Conservation (phyloP, 768 basidiomycete species). For the Antrodiella citrinella region DNA sequence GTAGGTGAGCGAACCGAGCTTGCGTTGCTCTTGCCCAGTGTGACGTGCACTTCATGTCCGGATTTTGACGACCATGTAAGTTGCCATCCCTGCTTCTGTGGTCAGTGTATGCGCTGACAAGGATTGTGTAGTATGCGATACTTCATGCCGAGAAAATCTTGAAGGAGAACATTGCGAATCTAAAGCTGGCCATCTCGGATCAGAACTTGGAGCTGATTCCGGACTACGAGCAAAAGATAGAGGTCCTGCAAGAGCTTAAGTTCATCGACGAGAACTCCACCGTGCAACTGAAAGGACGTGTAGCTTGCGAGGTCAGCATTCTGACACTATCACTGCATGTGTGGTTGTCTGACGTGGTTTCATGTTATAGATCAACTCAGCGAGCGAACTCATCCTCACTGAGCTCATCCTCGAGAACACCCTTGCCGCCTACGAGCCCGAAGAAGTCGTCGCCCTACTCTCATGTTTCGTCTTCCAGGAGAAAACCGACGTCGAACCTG, state of each 20-base stretch:
- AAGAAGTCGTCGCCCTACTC: slow-evolving; percentile 92
- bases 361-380: slow-evolving; percentile 99
- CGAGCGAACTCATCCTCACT: slow-evolving; percentile 92
- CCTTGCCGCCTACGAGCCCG: slow-evolving; percentile 82
- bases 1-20: slow-evolving; percentile 52
- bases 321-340: no score
- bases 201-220: slow-evolving; percentile 95
- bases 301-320: slow-evolving; percentile 94
- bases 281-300: slow-evolving; percentile 90
- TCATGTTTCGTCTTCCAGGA: slow-evolving; percentile 99
- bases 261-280: slow-evolving; percentile 97
- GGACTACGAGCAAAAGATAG: slow-evolving; percentile 92
- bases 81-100: no score
- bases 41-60: slow-evolving; percentile 49
- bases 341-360: no score
- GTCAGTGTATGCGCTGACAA: no score
- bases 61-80: slow-evolving; percentile 74
- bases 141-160: slow-evolving; percentile 73
- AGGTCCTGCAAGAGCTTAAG: slow-evolving; percentile 81
- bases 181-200: slow-evolving; percentile 87
- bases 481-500: slow-evolving; percentile 87
- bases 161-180: slow-evolving; percentile 60
- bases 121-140: slow-evolving; percentile 66
- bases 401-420: slow-evolving; percentile 97
- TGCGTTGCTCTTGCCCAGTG: slow-evolving; percentile 31